Percentiles rank a stretch among this genome's conserved stretches.
These are phyloP conservation scores for Delitschia confertaspora DNA, from an alignment of 495 filamentous ascomycete species.

Conservation along the genomic window DNA sequence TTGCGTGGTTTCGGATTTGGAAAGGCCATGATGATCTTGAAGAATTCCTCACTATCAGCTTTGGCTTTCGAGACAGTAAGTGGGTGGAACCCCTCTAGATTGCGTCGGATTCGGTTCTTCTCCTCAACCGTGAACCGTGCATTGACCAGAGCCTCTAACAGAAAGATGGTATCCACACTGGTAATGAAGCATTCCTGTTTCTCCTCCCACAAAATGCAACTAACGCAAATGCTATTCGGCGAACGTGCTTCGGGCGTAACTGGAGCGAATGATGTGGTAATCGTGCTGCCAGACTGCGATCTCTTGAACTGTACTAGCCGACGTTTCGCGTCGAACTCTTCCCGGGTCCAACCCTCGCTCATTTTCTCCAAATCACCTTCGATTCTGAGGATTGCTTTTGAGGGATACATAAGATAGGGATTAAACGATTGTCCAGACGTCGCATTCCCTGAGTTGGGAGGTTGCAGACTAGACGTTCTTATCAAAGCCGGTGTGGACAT, in stretches of 20 bases:
- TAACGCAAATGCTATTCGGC: constrained; percentile 36
- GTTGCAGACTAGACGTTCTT: constrained; percentile 72
- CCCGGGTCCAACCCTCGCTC: constrained; percentile 66
- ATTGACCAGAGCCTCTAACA: constrained; percentile 80
- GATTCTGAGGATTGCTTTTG: constrained; percentile 74
- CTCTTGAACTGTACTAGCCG: constrained; percentile 81
- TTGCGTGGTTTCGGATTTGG: constrained; percentile 88
- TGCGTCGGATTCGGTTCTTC: constrained; percentile 93
- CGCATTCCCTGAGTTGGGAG: constrained; percentile 40
- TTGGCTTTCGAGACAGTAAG: constrained; percentile 88
- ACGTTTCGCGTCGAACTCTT: constrained; percentile 67
- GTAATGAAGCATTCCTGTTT: constrained; percentile 85
- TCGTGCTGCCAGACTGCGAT: constrained; percentile 48
- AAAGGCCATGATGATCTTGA: constrained; percentile 98
- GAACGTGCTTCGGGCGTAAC: constrained; percentile 33
- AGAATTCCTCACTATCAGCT: constrained; percentile 85
- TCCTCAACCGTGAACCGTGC: constrained; percentile 85
- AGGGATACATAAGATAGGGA: constrained; percentile 71
- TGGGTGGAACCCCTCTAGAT: constrained; percentile 85
- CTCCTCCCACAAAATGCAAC: constrained; percentile 67
- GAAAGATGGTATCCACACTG: constrained; percentile 89
- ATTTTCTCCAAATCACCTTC: constrained; percentile 75
- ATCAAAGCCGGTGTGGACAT: constrained; percentile 59
- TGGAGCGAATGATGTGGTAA: constrained; percentile 33
- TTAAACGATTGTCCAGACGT: constrained; percentile 51